Base-by-base conservation (phyloP, 164 flowering plant species). In the Euptelea pleiosperma region DNA sequence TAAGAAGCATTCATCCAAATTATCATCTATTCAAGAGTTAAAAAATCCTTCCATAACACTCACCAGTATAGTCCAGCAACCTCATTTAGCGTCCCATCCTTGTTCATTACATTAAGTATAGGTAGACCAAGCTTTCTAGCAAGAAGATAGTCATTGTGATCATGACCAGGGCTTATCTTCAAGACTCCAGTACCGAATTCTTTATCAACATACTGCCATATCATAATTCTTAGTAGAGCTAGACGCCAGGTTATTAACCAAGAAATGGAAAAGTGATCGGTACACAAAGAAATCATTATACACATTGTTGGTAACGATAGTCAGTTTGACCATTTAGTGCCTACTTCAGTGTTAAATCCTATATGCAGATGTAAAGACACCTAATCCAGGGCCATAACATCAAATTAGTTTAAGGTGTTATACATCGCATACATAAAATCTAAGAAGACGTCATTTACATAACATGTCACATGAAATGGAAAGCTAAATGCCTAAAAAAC, bases 141-240 rank as follows among this genome's bases (percentile, higher is more conserved):
- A 64, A 90, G 90, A 60, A 80, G 79, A 62, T 89, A 93, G 60
- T 93, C 97, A 70, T 83, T 93, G 64, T 89, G 97, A 84, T 93
- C 98, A 82, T 89, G 98, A 10, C 97, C 98, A 51, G 98, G 98
- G 75, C 96, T 93, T 76, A 93, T 87, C 82, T 93, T 89, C 77
- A 93, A 58, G 24, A 87, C 97, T 55, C 98, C 98, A 73, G 98
- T 93, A 45, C 98, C 98, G 75, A 93, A 93, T 28, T 87, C 97
- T 71, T 77, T 87, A 70, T 93, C 98, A 34, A 93, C 98, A 77
- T 80, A 73, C 96, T 89, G 85, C 67, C 61, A 66, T 42, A 71
- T 45, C 44, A 37, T 39, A 54, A 55, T 52, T 50, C 22, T 51
- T 28, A 33, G 22, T 51, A 29, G 8, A 52, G 51, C 8, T 31